Base-by-base conservation (phyloP, 78 protist genomes). In the Dictyostelium intermedium region DNA sequence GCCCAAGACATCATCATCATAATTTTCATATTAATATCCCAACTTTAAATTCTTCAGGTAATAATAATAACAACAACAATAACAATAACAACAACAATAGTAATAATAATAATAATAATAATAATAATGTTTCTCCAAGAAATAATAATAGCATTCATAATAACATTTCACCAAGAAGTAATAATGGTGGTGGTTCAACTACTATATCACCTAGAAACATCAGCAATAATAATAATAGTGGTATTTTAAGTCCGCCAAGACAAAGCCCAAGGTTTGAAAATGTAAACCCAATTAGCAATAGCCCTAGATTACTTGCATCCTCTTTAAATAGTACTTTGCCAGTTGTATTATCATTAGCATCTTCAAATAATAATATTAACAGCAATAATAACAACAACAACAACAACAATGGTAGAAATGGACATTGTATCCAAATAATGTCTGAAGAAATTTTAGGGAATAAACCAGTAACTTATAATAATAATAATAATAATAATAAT, bases 361-460 rank as follows among this genome's bases (percentile, higher is more conserved):
- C 73, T 25, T 63, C 73, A 63, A 63, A 63, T n/a, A 61, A 69
- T 27, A n/a, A 69, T 23, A 63, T 3, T 27, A 25, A n/a, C 2
- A 25, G 37, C 13, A 63, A 63, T 30, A 69, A 69, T 70, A 70
- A 32, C 16, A 32, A 3, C 16, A 70, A 27, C 32, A 30, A 1
- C 0, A 70, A 5, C 32, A 70, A 32, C 32, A 70, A 5, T 14
- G 37, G 0, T 6, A 70, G 34, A 30, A 70, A 70, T 70, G 77
- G 77, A 32, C 77, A 70, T 70, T 70, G 77, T 32, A 70, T 70
- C 32, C 77, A 70, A 70, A 70, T 32, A 11, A 32, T 70, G 2
- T 70, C 77, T 10, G 77, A 70, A 70, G 77, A 70, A 70, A 70
- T 70, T 27, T 70, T 70, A 70, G 77, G 77, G 3, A 70, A 32